These are phyloP conservation scores for Tolypocladium guangdongense DNA, from an alignment of 2,329 filamentous ascomycete genomes.

Conservation along the genomic window DNA sequence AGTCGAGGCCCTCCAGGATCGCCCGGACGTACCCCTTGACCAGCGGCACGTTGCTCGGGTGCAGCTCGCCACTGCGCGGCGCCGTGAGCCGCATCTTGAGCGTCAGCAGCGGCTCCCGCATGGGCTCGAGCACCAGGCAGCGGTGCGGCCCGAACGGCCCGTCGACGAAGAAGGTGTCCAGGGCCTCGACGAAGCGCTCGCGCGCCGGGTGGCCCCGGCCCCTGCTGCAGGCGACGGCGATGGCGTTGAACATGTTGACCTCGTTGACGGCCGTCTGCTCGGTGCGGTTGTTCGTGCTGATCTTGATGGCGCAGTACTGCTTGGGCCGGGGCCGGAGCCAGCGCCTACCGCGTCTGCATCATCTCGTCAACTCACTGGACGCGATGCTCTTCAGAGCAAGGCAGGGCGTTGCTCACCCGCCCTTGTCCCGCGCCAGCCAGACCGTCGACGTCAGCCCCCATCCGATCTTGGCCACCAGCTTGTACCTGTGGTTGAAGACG, in stretches of 20 bases:
- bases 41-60: slow-evolving; percentile 10
- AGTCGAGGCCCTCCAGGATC: slow-evolving; percentile 29
- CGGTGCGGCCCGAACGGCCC: slow-evolving; percentile 15
- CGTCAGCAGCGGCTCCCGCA: slow-evolving; percentile 27
- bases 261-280: slow-evolving; percentile 10
- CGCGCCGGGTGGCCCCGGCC: not conserved
- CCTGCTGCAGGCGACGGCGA: not conserved
- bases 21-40: slow-evolving; percentile 21
- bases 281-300: slow-evolving; percentile 9
- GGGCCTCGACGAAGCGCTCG: slow-evolving; percentile 18
- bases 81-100: slow-evolving; percentile 23
- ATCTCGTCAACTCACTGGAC: too few species aligned
- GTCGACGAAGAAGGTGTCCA: slow-evolving; percentile 19
- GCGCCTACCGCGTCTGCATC: too few species aligned
- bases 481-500: not conserved
- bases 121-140: slow-evolving; percentile 24
- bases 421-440: slow-evolving; percentile 1
- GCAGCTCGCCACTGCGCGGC: slow-evolving; percentile 6
- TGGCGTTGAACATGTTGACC: slow-evolving; percentile 4
- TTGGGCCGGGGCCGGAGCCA: slow-evolving; percentile 1
- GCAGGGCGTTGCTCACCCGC: not conserved
- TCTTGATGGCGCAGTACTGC: slow-evolving; percentile 12
- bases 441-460: slow-evolving; percentile 1
- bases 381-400: too few species aligned
- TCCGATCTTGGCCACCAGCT: not conserved